Evolutionary conservation across 2,329 filamentous ascomycete genomes (phyloP), one percentile per base, ranked within the genome.

Genomic region (Neospermospora avenae): DNA sequence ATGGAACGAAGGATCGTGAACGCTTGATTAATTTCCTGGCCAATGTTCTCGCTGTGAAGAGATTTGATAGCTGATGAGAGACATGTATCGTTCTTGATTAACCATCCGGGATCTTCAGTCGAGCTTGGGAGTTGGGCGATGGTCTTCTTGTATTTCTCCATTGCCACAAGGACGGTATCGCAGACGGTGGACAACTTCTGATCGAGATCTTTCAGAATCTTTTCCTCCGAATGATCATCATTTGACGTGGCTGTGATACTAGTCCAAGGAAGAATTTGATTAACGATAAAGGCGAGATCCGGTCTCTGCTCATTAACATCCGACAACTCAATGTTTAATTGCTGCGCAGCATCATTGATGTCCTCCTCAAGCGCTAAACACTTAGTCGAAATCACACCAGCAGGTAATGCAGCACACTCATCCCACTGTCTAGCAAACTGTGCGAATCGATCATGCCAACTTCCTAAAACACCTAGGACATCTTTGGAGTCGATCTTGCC

Each of bases 111-210:
- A 45, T 88, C 84, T 35, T 90, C 85, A 1, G 78, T 77, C 1
- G 86, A 83, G 4, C 74, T 71, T 1, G 88, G 85, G 1, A 87
- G 75, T 3, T 78, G 77, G 11, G 77, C 74, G 8, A 84, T 76
- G 2, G 80, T 75, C 62, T 83, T 83, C 60, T 84, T 83, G 48
- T 89, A 81, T 64, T 87, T 84, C 72, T 97, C 91, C 51, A 96
- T 81, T 0, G 89, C 87, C 37, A 93, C 88, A 1, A 97, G 84
- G 28, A 93, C 83, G 53, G 84, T 84, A 73, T 96, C 90, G 49
- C 88, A 83, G n/a, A 89, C 78, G 1, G 75, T 81, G 39, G 90
- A 82, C 1, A 91, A 74, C 3, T 80, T 77, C 14, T 80, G 75
- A 44, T 85, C 82, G 46, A 92, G 81, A 0, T 75, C 71, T 18